These are phyloP conservation scores for Madurella mycetomatis DNA, from an alignment of 2,329 filamentous ascomycete species.

Conservation along the genomic window DNA sequence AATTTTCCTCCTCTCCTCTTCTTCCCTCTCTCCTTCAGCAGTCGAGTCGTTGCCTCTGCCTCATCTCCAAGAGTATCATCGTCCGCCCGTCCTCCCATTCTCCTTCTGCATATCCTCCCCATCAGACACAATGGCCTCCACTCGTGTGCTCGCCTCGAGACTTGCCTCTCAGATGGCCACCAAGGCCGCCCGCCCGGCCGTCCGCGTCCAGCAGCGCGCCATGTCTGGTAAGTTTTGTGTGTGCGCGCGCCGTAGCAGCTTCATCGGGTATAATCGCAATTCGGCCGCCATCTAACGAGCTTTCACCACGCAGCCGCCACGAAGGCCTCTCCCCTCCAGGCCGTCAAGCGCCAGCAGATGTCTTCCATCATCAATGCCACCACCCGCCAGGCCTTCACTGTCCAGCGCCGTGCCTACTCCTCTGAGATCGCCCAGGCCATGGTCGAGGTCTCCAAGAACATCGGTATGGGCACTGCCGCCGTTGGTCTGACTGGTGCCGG, in stretches of 20 bases:
- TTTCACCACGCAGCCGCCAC: conserved; percentile 42
- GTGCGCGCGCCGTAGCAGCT: conserved; percentile 5
- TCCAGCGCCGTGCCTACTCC: conserved; percentile 69
- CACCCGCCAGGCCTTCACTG: conserved; percentile 58
- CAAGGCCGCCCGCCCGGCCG: conserved; percentile 74
- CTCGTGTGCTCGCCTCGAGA: conserved; percentile 72
- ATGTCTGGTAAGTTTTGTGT: conserved; percentile 59
- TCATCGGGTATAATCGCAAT: conserved; percentile 7
- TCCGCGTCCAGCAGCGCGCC: conserved; percentile 69
- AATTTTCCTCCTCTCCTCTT: conserved; percentile 27
- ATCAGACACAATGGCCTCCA: conserved; percentile 72
- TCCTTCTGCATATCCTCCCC: conserved; percentile 37
- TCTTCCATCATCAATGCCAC: conserved; percentile 63
- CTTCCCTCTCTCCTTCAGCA: conserved; percentile 28
- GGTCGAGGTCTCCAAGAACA: conserved; percentile 87
- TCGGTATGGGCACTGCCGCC: conserved; percentile 84
- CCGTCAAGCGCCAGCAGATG: conserved; percentile 70
- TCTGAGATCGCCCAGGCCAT: conserved; percentile 85
- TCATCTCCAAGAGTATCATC: conserved; percentile 28
- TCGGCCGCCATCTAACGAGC: conserved; percentile 16
- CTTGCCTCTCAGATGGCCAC: conserved; percentile 71
- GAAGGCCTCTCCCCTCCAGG: conserved; percentile 61
- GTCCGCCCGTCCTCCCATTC: conserved; percentile 32
- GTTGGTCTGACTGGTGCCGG: conserved; percentile 89
- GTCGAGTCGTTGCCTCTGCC: conserved; percentile 21